phyloP scores from a whole-genome alignment of 192 early-diverging fungal species.

The Diversispora epigaea region DNA sequence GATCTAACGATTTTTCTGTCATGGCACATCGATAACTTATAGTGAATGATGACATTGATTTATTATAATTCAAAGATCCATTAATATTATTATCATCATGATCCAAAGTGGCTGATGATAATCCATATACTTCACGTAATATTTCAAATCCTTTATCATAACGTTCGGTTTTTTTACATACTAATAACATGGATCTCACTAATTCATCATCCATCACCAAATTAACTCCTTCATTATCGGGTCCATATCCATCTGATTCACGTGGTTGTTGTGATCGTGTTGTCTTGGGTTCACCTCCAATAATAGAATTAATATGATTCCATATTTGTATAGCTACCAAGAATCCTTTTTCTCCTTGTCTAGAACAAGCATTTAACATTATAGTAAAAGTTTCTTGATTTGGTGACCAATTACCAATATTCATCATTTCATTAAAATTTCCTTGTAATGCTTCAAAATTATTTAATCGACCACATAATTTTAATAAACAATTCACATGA shows the following conservation, averaged over 20 bases:
- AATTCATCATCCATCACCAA: conserved; percentile 4
- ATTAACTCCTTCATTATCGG: not conserved
- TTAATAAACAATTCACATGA: conserved; percentile 42
- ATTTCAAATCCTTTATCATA: conserved; percentile 20
- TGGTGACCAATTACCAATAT: conserved; percentile 6
- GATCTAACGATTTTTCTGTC: not conserved
- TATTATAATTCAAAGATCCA: too few relatives aligned
- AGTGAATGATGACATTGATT: not conserved
- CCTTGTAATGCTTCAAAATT: conserved; percentile 32
- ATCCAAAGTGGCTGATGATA: not conserved
- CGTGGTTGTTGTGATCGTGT: not conserved
- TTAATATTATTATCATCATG: too few relatives aligned
- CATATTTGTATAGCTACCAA: conserved; percentile 37
- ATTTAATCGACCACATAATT: conserved; percentile 37
- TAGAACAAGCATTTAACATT: conserved; percentile 37
- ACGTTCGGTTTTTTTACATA: not conserved
- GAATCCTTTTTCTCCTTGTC: conserved; percentile 36
- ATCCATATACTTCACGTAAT: conserved; percentile 1
- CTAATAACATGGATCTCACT: conserved; percentile 14
- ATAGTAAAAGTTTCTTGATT: conserved; percentile 42
- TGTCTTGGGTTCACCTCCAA: too few relatives aligned
- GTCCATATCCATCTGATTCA: conserved; percentile 1
- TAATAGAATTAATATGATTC: conserved; percentile 29
- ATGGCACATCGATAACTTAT: not conserved
- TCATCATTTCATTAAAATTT: conserved; percentile 34